Base-by-base conservation (phyloP, 1,284 basidiomycete species). In the Apiotrichum domesticum region DNA sequence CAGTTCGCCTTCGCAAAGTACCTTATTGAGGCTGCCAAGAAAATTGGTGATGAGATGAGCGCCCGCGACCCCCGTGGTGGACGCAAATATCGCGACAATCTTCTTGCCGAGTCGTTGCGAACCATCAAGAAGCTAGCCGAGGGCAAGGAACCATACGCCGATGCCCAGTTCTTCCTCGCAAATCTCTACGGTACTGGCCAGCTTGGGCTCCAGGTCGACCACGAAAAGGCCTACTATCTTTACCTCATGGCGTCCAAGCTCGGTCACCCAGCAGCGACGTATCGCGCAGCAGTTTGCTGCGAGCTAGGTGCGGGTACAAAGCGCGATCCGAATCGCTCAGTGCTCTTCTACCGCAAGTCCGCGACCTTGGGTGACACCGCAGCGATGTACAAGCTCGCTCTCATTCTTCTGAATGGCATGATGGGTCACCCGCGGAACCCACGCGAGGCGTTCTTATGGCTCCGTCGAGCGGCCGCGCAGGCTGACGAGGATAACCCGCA, bases 401-500 rank as follows among this genome's bases (percentile, higher is more conserved):
- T 97, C 87, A 90, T 98, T 59, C 81, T 97, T 46, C 81, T 98
- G 14, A 84, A 90, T 47, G 95, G 94, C 3, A 77, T 86, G 33
- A 81, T 98, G 32, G 88, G 86, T 14, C 91, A 96, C 72, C 85
- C 83, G 51, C 85, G 84, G 59, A 98, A 95, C 68, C 84, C 87
- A 1, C 84, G 92, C 48, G 95, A 98, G 73, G 93, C 93, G 6
- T 85, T 96, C 59, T 87, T 87, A 49, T 99, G 96, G 96, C 81
- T 99, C 45, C 88, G 88, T 63, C 84, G 94, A 21, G 95, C 96
- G 1, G 95, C 93, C 1, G 87, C 91, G 63, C 95, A 99, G 77
- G 96, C 96, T 5, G 96, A 98, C 78, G 91, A 93, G 71, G 94
- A 98, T 66, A 98, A 98, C 71, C 96, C 96, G 1, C 96, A 99